Evolutionary conservation across 2,329 filamentous ascomycete species (phyloP).

Genomic region (Phialophora expanda): DNA sequence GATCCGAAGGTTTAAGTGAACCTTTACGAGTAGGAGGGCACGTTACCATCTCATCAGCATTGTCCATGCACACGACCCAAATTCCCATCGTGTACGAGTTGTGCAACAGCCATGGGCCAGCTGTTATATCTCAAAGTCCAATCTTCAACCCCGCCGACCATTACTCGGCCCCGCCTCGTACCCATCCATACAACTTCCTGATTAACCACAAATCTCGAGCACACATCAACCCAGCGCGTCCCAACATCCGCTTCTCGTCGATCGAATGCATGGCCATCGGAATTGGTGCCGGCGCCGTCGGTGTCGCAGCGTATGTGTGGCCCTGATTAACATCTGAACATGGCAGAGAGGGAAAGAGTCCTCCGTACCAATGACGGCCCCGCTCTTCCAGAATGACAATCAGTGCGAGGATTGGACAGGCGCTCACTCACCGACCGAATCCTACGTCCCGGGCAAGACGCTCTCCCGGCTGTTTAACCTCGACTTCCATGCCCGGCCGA

Average conservation of each 20-base stretch:
- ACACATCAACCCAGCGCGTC: constrained; percentile 24
- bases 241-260: constrained; percentile 29
- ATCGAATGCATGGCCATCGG: constrained; percentile 30
- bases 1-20: not conserved
- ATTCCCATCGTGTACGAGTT: constrained; percentile 50
- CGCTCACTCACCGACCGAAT: not conserved
- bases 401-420: not conserved
- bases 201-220: constrained; percentile 42
- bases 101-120: constrained; percentile 43
- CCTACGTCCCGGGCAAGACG: not conserved
- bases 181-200: constrained; percentile 46
- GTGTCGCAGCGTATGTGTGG: constrained; percentile 23
- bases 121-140: constrained; percentile 43
- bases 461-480: not conserved
- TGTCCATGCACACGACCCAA: constrained; percentile 53
- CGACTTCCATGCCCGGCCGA: not conserved
- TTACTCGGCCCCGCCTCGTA: constrained; percentile 31
- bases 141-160: constrained; percentile 44
- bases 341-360: not conserved
- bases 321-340: not conserved
- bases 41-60: constrained; percentile 41
- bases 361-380: not conserved
- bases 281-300: constrained; percentile 25
- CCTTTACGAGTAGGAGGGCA: too few relatives aligned
- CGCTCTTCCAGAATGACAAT: not conserved